Evolutionary conservation across 352 stramenopile species (phyloP).

Genomic region (Phytopythium delawarense): DNA sequence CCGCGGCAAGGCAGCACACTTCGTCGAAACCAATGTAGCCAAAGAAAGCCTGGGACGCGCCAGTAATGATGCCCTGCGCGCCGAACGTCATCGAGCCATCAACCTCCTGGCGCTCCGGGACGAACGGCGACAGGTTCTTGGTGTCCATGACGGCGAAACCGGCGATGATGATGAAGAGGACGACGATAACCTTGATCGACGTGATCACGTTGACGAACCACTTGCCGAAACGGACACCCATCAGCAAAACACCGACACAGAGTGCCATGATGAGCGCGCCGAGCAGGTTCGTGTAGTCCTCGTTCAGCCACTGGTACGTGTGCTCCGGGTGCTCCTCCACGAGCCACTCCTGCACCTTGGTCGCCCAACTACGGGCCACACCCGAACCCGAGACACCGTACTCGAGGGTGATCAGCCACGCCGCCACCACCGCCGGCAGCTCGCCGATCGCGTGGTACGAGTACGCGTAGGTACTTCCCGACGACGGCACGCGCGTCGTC

Average conservation of each 20-base stretch:
- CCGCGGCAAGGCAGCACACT: conserved; percentile 84
- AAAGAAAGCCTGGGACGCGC: conserved; percentile 89
- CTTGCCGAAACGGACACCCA: conserved; percentile 74
- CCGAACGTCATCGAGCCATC: conserved; percentile 23
- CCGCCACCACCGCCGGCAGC: conserved; percentile 78
- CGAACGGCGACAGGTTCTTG: conserved; percentile 75
- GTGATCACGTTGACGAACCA: conserved; percentile 73
- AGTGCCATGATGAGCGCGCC: conserved; percentile 43
- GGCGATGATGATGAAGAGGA: conserved; percentile 85
- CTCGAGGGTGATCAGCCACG: conserved; percentile 78
- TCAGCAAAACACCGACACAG: conserved; percentile 53
- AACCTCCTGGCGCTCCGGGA: conserved; percentile 2
- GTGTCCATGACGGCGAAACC: conserved; percentile 72
- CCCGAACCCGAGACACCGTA: conserved; percentile 81
- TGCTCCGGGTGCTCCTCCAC: conserved; percentile 18
- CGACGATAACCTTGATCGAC: conserved; percentile 58
- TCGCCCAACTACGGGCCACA: conserved; percentile 85
- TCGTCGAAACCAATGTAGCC: conserved; percentile 94
- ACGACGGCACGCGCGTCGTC: conserved; percentile 68
- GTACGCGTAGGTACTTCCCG: conserved; percentile 87
- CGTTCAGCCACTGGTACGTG: conserved; percentile 33
- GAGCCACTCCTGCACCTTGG: conserved; percentile 76
- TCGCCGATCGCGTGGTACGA: conserved; percentile 86
- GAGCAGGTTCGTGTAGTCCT: conserved; percentile 39
- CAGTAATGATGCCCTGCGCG: conserved; percentile 65